Evolutionary conservation across 345 rosid genomes (phyloP).

Genomic region (Trapa incisa): DNA sequence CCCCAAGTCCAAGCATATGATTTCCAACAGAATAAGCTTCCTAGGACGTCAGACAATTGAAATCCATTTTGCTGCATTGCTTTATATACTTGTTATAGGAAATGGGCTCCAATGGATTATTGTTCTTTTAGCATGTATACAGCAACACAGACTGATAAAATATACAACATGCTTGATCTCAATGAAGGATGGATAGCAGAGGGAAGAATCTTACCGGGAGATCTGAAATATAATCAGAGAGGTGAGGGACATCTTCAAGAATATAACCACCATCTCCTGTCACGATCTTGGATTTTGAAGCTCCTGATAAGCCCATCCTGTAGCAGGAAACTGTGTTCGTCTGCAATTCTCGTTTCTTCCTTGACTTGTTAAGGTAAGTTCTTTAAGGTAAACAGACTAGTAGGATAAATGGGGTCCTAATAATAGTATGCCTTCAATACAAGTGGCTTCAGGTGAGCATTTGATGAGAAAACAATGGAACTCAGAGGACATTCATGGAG

Average conservation of each 20-base stretch:
- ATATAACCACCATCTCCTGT: constrained; percentile 25
- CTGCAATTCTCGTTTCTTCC: neutral
- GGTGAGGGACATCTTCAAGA: constrained; percentile 34
- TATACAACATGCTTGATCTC: too few relatives aligned
- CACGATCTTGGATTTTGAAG: constrained; percentile 20
- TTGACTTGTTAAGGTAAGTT: neutral
- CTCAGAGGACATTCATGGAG: neutral
- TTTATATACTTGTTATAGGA: neutral
- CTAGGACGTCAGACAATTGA: too few relatives aligned
- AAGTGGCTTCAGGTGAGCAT: neutral
- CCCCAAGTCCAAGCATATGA: neutral
- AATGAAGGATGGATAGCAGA: neutral
- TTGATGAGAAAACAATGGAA: constrained; percentile 1
- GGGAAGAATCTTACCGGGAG: constrained; percentile 15
- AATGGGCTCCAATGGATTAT: too few relatives aligned
- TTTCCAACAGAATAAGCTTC: too few relatives aligned
- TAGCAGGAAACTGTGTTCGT: neutral
- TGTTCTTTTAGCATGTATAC: too few relatives aligned
- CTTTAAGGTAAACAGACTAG: neutral
- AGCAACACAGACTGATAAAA: too few relatives aligned
- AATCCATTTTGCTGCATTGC: neutral
- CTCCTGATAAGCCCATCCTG: neutral
- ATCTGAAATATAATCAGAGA: constrained; percentile 21
- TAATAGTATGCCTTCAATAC: neutral
- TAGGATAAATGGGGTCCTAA: neutral